Conservation (phyloP, 2,329 filamentous ascomycete genomes). For the Bipolaris cookei region DNA sequence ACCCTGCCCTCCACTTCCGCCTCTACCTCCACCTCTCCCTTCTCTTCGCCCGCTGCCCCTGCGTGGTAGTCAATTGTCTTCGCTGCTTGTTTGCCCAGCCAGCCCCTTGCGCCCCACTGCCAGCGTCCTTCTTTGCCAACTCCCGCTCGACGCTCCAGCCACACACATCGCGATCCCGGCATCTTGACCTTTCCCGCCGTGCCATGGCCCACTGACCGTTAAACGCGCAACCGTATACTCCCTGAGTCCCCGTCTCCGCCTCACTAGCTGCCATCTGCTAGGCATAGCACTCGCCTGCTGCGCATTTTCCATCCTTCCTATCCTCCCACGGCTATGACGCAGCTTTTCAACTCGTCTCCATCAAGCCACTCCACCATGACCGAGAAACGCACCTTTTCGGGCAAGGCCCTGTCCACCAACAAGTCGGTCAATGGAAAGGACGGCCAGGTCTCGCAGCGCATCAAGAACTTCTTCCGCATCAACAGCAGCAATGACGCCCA, state of each 20-base stretch:
- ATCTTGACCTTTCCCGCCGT: slow-evolving; percentile 20
- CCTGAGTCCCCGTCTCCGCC: slow-evolving; percentile 12
- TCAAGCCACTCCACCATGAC: slow-evolving; percentile 47
- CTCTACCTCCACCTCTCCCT: slow-evolving; percentile 6
- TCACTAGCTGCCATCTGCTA: slow-evolving; percentile 7
- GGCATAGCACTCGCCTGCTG: not conserved
- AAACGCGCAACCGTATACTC: slow-evolving; percentile 26
- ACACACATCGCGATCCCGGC: slow-evolving; percentile 19
- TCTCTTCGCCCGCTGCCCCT: not conserved
- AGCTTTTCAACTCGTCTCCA: slow-evolving; percentile 51
- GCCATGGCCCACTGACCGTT: slow-evolving; percentile 46
- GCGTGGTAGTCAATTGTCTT: slow-evolving; percentile 8
- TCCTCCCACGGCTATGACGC: slow-evolving; percentile 46
- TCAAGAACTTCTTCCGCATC: slow-evolving; percentile 74
- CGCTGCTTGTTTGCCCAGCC: slow-evolving; percentile 1
- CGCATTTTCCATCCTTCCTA: slow-evolving; percentile 4
- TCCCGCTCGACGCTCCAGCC: slow-evolving; percentile 29
- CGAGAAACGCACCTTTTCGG: slow-evolving; percentile 59
- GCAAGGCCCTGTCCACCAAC: slow-evolving; percentile 54
- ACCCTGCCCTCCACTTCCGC: not conserved
- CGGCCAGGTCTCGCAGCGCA: slow-evolving; percentile 65
- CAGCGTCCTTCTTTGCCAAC: slow-evolving; percentile 38
- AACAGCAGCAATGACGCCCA: slow-evolving; percentile 59
- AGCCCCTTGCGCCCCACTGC: slow-evolving; percentile 14
- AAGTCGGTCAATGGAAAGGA: slow-evolving; percentile 57